Conservation (phyloP, 2,329 filamentous ascomycete genomes). For the Botrytis sinoallii region DNA sequence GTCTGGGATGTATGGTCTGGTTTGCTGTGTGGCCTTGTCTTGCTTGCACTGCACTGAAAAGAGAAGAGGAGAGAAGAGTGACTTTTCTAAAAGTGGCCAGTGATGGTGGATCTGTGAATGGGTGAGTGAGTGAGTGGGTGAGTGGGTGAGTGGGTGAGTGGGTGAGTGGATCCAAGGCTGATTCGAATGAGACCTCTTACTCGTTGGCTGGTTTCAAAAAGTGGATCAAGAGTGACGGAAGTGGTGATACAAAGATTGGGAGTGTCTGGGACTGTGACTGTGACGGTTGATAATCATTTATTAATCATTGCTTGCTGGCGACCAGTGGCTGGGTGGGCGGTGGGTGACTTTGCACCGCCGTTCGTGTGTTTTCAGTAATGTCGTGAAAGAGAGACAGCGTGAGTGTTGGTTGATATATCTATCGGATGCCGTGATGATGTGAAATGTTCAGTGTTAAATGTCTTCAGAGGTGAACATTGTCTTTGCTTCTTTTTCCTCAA, state of each 20-base stretch:
- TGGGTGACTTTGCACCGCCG: neutral
- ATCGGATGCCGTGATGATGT: neutral
- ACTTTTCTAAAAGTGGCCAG: neutral
- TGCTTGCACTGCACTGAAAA: neutral
- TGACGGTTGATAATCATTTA: neutral
- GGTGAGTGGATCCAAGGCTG: neutral
- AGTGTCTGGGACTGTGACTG: neutral
- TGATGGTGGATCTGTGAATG: neutral
- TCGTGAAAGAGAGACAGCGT: neutral
- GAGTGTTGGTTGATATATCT: neutral
- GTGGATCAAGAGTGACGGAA: slow-evolving; percentile 5
- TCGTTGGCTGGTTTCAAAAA: neutral
- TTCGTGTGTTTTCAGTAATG: neutral
- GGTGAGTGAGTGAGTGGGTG: neutral
- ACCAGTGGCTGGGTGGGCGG: neutral
- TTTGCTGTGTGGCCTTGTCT: neutral
- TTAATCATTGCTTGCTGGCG: no score
- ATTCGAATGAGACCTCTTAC: neutral
- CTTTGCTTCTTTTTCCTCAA: neutral
- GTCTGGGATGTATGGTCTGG: neutral
- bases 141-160: no score
- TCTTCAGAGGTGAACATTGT: no score
- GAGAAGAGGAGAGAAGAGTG: neutral
- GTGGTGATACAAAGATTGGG: neutral
- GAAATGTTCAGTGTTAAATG: neutral